Conservation (phyloP, 2,329 filamentous ascomycete genomes). For the Samsoniella hepiali region DNA sequence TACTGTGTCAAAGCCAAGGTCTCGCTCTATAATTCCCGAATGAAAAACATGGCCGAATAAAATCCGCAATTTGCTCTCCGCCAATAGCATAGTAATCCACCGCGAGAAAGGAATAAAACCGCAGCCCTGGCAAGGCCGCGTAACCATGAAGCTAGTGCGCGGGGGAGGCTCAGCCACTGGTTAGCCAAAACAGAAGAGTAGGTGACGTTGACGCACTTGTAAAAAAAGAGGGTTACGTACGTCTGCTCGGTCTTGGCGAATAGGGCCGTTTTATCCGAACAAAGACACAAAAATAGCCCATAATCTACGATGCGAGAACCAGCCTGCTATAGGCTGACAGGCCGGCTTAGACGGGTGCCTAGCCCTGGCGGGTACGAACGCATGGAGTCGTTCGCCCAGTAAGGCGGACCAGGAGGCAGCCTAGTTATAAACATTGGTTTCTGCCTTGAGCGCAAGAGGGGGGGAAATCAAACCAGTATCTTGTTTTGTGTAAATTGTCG, state of each 20-base stretch:
- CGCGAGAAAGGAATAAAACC: too few species aligned
- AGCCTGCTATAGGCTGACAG: not conserved
- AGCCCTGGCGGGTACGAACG: not conserved
- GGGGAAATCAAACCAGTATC: not conserved
- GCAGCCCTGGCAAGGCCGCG: not conserved
- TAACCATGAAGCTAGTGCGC: not conserved
- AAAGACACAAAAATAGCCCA: not conserved
- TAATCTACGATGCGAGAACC: not conserved
- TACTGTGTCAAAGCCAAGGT: not conserved
- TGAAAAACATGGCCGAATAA: not conserved
- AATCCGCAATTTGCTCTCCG: not conserved
- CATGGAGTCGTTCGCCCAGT: not conserved
- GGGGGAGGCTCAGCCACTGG: not conserved
- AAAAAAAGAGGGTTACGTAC: not conserved
- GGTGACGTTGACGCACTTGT: not conserved
- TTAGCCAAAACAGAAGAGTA: not conserved
- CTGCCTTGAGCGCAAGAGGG: not conserved
- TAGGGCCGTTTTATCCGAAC: not conserved
- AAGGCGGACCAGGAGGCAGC: not conserved
- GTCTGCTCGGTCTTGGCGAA: not conserved
- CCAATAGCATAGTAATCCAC: too few species aligned
- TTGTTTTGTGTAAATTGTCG: not conserved
- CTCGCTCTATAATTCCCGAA: not conserved
- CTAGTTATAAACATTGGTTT: not conserved
- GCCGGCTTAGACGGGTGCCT: slow-evolving; percentile 12